phyloP scores from a whole-genome alignment of 2,329 filamentous ascomycete species.

The Verticillium klebahnii region DNA sequence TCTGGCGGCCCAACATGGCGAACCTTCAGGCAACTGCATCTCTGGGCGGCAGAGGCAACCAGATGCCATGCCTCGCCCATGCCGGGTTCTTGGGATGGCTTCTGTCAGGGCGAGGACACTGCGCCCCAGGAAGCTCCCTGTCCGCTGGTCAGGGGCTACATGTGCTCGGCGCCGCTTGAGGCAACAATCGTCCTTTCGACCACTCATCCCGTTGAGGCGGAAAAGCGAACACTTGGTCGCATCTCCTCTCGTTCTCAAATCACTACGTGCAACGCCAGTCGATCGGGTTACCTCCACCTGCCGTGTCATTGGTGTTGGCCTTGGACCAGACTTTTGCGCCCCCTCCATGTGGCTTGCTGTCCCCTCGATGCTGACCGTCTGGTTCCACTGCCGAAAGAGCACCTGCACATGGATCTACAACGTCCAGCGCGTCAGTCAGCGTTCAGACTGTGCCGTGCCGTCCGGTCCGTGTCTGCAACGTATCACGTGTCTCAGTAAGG shows the following conservation, averaged over 20 bases:
- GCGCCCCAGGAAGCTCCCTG: neutral
- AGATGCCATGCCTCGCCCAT: conserved; percentile 1
- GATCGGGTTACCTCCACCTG: neutral
- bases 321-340: neutral
- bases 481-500: neutral
- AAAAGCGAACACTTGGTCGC: neutral
- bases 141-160: neutral
- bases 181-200: neutral
- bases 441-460: neutral
- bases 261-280: neutral
- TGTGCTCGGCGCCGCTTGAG: neutral
- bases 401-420: neutral
- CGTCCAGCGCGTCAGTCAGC: neutral
- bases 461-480: neutral
- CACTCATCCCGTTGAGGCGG: neutral
- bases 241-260: neutral
- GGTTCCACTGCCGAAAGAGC: neutral
- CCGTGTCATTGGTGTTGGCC: neutral
- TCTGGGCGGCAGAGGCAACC: conserved; percentile 5
- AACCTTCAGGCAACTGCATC: conserved; percentile 8
- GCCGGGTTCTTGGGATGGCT: neutral
- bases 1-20: conserved; percentile 10
- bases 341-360: neutral
- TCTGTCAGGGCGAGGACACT: neutral
- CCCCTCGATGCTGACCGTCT: neutral